Base-by-base conservation (phyloP, 805 yeast genomes). In the Scheffersomyces stipitis region DNA sequence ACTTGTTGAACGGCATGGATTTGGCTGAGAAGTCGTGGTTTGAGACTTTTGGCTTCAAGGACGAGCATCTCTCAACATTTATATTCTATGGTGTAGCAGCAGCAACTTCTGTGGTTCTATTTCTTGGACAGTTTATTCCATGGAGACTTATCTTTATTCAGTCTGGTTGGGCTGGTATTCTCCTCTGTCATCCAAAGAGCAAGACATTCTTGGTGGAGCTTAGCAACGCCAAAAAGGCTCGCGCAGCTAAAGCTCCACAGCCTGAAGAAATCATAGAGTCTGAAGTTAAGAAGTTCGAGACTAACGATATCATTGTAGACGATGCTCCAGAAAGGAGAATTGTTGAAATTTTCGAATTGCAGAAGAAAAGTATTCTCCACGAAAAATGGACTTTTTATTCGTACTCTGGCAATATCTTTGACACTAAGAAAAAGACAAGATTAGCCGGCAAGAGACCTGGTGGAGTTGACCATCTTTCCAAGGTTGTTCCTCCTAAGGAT, bases 311-410 rank as follows among this genome's bases (percentile, higher is more conserved):
- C 6, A 65, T 86, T n/a, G 73, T 82, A 16, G 95, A 86, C 52
- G 88, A 81, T 39, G 63, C 74, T 0, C 83, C 88, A 0, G 81
- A 80, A 32, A 56, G 64, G 0, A 66, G 78, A 30, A 56, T 64
- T n/a, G 89, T 86, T 5, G 95, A 89, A 52, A 67, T 90, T 1
- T 90, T 72, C 56, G 96, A 89, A 57, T 69, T 89, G 16, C 85
- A 85, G 54, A 69, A 73, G 30, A 83, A 74, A 46, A 84, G 84
- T 26, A 59, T 78, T 17, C 72, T 83, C 2, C 75, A 80, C 0
- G 64, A 71, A 5, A 70, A 70, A 18, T 89, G 91, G 86, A 69
- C 73, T 26, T 75, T 80, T 18, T 76, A 76, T 52, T 55, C 74
- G 15, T 86, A 71, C 52, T 72, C 91, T 0, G 64, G 65, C 9